Percentiles rank a stretch among this genome's conserved stretches.
Evolutionary conservation across 2,329 filamentous ascomycete species (phyloP).

Genomic region (Fusarium hostae): DNA sequence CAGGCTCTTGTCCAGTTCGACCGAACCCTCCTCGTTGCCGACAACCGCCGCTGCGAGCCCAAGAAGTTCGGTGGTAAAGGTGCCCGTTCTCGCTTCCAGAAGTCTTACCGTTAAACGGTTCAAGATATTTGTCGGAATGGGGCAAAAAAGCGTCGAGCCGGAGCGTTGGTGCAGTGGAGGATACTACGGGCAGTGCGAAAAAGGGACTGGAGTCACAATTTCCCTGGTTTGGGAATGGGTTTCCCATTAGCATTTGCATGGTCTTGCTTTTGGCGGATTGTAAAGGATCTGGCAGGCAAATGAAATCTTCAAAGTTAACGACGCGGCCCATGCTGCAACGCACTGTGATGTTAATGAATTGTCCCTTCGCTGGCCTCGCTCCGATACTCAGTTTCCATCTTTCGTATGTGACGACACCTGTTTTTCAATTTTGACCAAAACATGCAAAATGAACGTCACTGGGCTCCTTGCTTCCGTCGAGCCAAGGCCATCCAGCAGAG

Average conservation of each 20-base stretch:
- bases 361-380: constrained; percentile 34
- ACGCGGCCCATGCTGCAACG: constrained; percentile 36
- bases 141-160: constrained; percentile 34
- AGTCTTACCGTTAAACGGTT: constrained; percentile 91
- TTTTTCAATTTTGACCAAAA: background rate
- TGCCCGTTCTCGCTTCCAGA: constrained; percentile 97
- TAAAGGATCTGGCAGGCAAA: constrained; percentile 63
- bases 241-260: constrained; percentile 63
- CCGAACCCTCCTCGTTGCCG: constrained; percentile 96
- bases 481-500: background rate
- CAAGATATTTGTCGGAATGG: constrained; percentile 25
- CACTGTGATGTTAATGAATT: constrained; percentile 43
- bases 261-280: constrained; percentile 61
- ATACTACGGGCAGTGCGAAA: constrained; percentile 47
- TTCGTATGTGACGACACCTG: background rate
- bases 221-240: constrained; percentile 54
- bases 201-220: constrained; percentile 53
- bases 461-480: background rate
- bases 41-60: constrained; percentile 98
- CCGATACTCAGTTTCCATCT: constrained; percentile 2
- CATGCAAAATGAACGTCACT: background rate
- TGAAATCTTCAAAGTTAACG: constrained; percentile 60
- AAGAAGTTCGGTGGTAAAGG: constrained; percentile 97
- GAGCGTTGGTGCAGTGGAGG: constrained; percentile 40
- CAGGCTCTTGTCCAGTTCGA: constrained; percentile 95